Conservation (phyloP, 192 early-diverging fungal genomes). For the Coemansia sp. region DNA sequence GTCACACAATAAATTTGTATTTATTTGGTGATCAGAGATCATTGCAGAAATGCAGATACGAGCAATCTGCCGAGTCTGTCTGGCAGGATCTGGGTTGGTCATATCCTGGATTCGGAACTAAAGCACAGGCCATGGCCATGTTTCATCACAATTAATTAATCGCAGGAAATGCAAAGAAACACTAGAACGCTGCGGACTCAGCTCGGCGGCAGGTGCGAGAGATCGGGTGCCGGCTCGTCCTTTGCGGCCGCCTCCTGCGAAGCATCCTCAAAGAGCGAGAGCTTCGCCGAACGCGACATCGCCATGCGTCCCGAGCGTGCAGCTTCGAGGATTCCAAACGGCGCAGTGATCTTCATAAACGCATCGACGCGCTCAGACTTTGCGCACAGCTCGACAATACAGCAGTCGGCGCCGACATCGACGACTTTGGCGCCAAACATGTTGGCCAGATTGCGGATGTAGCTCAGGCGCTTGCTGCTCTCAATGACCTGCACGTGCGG, state of each 20-base stretch:
- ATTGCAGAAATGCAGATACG: too few relatives aligned
- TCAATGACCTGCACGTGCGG: slow-evolving; percentile 73
- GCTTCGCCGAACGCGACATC: slow-evolving; percentile 88
- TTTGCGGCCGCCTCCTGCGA: slow-evolving; percentile 52
- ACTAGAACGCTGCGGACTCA: slow-evolving; percentile 22
- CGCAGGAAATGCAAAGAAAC: slow-evolving; percentile 21
- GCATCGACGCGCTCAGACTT: slow-evolving; percentile 87
- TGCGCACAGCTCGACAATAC: slow-evolving; percentile 85
- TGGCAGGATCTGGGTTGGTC: too few relatives aligned
- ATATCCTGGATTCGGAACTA: too few relatives aligned
- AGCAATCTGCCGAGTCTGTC: too few relatives aligned
- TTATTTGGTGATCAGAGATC: neutral
- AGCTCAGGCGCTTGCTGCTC: slow-evolving; percentile 54
- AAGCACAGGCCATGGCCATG: too few relatives aligned
- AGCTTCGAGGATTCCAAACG: slow-evolving; percentile 93
- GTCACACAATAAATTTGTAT: neutral
- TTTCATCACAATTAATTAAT: neutral
- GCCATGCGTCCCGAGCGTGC: slow-evolving; percentile 96
- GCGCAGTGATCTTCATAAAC: slow-evolving; percentile 90
- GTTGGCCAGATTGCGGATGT: slow-evolving; percentile 62
- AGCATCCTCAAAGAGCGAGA: slow-evolving; percentile 68
- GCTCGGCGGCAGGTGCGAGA: slow-evolving; percentile 88
- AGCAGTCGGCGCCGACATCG: slow-evolving; percentile 81
- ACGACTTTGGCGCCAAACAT: slow-evolving; percentile 86
- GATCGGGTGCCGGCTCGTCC: slow-evolving; percentile 67